Evolutionary conservation across 495 filamentous ascomycete genomes (phyloP), one percentile per base, ranked within the genome.

Genomic region (Trichocladium antarcticum): DNA sequence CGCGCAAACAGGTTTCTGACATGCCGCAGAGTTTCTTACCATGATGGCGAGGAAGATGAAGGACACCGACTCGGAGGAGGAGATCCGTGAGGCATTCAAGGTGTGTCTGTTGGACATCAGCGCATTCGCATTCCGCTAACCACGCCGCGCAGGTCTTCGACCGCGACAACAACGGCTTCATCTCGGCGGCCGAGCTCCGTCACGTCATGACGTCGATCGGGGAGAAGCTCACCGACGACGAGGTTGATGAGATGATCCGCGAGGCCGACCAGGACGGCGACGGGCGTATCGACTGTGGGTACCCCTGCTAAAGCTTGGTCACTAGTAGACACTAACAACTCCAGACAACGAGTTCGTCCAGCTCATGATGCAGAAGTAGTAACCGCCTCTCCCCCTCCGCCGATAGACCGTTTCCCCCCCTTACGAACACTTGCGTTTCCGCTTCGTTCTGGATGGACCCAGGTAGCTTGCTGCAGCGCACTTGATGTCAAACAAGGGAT

Each of bases 31-130:
- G 58, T 98, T 98, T 74, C 78, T 97, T 48, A 97, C 92, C 51
- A 98, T 97, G 93, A 98, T 98, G 92, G 92, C 93, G 45, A 82
- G 93, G 61, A 97, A 97, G 76, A 98, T 98, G 93, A 98, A 97
- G 79, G 93, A 97, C 63, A 97, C 93, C 57, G 92, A 97, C 62
- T 96, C 90, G 42, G 93, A 98, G 74, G 93, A 97, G 75, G 92
- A 98, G 70, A 97, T 98, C 64, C 85, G 93, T 59, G 87, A 94
- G 67, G 87, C 73, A 1, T 75, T 76, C 66, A 75, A 74, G 66
- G 68, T 74, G 29, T 29, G 60, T 49, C 21, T 37, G 21, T 28
- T 10, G 8, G 1, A 24, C 1, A 6, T 17, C 5, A 15, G 6
- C 8, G 15, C 7, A 2, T 8, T 5, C 2, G n/a, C 17, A 37